phyloP scores from a whole-genome alignment of 805 yeast genomes.

The Lachancea thermotolerans region DNA sequence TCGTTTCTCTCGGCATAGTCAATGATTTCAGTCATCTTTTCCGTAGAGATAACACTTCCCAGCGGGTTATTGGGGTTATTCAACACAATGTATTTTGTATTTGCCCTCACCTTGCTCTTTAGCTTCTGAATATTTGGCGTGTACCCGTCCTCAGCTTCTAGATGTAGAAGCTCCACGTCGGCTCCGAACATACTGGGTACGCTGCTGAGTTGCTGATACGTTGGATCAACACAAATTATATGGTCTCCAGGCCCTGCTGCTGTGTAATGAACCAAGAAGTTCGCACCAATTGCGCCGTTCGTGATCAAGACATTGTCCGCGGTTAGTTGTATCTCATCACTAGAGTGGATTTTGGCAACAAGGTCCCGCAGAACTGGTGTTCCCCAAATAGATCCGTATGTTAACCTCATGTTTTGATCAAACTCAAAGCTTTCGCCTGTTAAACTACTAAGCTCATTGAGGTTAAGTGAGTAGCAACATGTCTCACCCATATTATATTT shows the following conservation, averaged over 20 bases:
- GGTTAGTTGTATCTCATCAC: constrained; percentile 13
- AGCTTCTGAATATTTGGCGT: constrained; percentile 35
- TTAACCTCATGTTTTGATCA: constrained; percentile 27
- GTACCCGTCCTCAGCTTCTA: constrained; percentile 32
- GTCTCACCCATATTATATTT: constrained; percentile 45
- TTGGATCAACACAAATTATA: constrained; percentile 42
- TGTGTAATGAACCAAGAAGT: constrained; percentile 40
- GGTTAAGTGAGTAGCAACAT: constrained; percentile 41
- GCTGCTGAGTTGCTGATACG: constrained; percentile 43
- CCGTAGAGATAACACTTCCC: constrained; percentile 33
- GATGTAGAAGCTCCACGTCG: constrained; percentile 32
- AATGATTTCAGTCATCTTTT: constrained; percentile 32
- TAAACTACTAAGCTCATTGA: constrained; percentile 34
- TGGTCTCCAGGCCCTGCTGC: constrained; percentile 41
- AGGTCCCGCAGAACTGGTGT: constrained; percentile 34
- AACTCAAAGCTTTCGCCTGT: constrained; percentile 23
- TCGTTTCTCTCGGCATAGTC: constrained; percentile 32
- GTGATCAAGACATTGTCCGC: constrained; percentile 40
- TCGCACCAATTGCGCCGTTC: constrained; percentile 53
- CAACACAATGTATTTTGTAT: constrained; percentile 41
- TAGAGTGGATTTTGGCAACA: constrained; percentile 35
- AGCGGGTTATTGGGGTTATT: constrained; percentile 47
- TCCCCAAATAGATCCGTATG: constrained; percentile 44
- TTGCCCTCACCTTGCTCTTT: constrained; percentile 25
- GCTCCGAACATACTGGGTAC: constrained; percentile 44